Evolutionary conservation across 306 rosid species (phyloP).

Genomic region (Cucumis sativus): DNA sequence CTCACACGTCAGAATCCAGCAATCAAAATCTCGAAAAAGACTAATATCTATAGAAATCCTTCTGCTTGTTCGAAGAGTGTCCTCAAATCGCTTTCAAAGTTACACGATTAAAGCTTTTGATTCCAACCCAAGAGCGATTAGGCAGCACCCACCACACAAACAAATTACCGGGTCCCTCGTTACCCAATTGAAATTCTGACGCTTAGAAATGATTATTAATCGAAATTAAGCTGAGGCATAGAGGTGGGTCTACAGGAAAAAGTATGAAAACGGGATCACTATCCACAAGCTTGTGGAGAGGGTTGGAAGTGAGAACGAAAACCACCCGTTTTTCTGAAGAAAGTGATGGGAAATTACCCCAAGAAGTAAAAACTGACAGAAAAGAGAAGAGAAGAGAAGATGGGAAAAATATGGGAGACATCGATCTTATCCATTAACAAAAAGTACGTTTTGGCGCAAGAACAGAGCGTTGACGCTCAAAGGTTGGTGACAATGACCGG

Average conservation of each 20-base stretch:
- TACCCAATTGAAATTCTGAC: neutral
- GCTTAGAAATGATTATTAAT: neutral
- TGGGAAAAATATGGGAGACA: neutral
- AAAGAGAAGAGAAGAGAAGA: neutral
- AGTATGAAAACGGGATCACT: neutral
- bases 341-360: neutral
- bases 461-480: neutral
- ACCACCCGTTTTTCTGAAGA: neutral
- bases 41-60: neutral
- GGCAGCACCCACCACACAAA: neutral
- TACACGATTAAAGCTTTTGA: neutral
- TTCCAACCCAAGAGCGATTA: neutral
- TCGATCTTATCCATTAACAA: conserved; percentile 4
- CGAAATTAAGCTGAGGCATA: neutral
- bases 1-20: neutral
- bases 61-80: neutral
- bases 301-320: neutral
- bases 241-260: neutral
- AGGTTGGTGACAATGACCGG: neutral
- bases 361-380: neutral
- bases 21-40: neutral
- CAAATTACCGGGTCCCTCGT: neutral
- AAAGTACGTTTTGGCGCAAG: neutral
- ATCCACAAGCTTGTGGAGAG: neutral
- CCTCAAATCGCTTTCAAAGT: conserved; percentile 8